Conservation (phyloP, 1,139 yeast genomes). For the Hyphopichia pseudoburtonii region DNA sequence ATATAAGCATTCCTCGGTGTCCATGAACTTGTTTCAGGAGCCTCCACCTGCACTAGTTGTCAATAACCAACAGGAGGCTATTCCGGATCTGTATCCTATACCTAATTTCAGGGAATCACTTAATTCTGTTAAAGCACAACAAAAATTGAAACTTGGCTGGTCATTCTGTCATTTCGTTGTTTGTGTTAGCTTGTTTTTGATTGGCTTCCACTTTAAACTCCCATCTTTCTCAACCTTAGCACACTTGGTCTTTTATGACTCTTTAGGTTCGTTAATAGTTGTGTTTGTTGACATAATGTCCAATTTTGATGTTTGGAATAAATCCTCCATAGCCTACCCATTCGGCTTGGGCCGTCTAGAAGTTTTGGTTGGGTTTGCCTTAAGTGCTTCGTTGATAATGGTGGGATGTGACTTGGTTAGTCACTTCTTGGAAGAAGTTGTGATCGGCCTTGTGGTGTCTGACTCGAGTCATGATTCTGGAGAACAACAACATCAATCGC, state of each 20-base stretch:
- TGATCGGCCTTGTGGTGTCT: slow-evolving; percentile 47
- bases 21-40: slow-evolving; percentile 93
- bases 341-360: slow-evolving; percentile 90
- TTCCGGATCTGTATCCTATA: slow-evolving; percentile 78
- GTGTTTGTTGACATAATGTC: slow-evolving; percentile 77
- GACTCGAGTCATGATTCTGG: slow-evolving; percentile 23
- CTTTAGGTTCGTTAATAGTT: slow-evolving; percentile 71
- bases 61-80: slow-evolving; percentile 57
- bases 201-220: slow-evolving; percentile 58
- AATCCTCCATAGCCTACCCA: slow-evolving; percentile 80
- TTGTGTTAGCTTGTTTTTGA: slow-evolving; percentile 56
- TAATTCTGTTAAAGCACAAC: slow-evolving; percentile 52
- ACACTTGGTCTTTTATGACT: slow-evolving; percentile 83
- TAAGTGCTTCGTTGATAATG: slow-evolving; percentile 80
- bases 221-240: slow-evolving; percentile 76
- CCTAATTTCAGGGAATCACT: slow-evolving; percentile 70
- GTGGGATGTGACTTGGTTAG: slow-evolving; percentile 88
- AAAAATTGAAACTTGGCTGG: slow-evolving; percentile 62
- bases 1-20: slow-evolving; percentile 95
- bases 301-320: slow-evolving; percentile 90
- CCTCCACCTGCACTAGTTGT: slow-evolving; percentile 56
- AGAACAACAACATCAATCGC: slow-evolving; percentile 37
- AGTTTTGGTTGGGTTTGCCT: slow-evolving; percentile 83
- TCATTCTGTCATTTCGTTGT: slow-evolving; percentile 61
- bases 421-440: slow-evolving; percentile 77